Evolutionary conservation across 2,329 filamentous ascomycete species (phyloP).

Genomic region (Cladosporium sp.): DNA sequence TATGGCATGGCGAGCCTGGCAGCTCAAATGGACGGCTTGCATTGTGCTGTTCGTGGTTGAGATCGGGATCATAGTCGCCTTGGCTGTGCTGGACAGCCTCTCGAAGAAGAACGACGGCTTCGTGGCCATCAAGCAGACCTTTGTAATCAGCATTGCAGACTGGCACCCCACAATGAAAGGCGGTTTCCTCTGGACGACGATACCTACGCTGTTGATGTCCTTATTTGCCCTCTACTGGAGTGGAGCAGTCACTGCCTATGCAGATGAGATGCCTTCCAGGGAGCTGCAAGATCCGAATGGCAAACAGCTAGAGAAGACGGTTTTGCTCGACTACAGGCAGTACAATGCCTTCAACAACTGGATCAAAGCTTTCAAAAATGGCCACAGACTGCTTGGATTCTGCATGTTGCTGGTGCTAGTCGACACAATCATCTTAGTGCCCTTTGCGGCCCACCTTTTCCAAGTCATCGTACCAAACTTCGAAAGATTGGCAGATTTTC

Average conservation of each 20-base stretch:
- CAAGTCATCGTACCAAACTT: no score
- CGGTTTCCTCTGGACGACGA: neutral
- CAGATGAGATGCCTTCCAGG: neutral
- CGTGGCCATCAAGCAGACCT: neutral
- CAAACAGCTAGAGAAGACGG: neutral
- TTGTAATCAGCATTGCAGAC: neutral
- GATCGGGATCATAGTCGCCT: slow-evolving; percentile 1
- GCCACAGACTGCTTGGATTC: neutral
- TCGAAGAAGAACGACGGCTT: neutral
- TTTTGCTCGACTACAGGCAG: neutral
- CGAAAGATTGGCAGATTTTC: no score
- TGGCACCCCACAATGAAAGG: neutral
- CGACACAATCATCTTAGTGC: neutral
- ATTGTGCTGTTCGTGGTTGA: neutral
- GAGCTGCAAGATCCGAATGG: neutral
- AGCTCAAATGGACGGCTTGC: neutral
- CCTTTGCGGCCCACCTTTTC: no score
- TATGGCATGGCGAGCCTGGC: neutral
- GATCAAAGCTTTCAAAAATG: neutral
- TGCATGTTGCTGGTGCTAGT: neutral
- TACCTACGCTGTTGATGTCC: neutral
- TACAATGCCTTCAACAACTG: neutral
- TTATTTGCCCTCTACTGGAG: neutral
- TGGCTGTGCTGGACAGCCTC: neutral
- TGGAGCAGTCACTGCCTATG: neutral